Evolutionary conservation across 805 yeast genomes (phyloP).

Genomic region (Candida boidinii): DNA sequence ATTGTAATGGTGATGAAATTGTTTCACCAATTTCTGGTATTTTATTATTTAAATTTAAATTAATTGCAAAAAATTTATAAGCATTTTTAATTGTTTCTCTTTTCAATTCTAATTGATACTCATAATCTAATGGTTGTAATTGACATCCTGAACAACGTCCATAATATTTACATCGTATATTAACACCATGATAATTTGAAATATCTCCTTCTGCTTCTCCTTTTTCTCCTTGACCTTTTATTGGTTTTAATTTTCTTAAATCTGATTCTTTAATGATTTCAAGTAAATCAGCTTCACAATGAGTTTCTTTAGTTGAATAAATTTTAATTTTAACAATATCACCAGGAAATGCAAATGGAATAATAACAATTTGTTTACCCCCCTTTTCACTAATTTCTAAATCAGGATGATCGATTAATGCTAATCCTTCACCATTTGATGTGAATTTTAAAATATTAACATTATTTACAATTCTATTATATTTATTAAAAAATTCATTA

Average conservation of each 20-base stretch:
- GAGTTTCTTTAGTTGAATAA: conserved; percentile 68
- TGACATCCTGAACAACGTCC: conserved; percentile 95
- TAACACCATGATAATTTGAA: too few relatives aligned
- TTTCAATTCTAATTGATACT: conserved; percentile 65
- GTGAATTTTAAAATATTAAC: conserved; percentile 52
- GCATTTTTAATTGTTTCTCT: conserved; percentile 73
- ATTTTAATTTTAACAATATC: conserved; percentile 65
- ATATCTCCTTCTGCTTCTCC: too few relatives aligned
- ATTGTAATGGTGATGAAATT: conserved; percentile 61
- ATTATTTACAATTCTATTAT: conserved; percentile 50
- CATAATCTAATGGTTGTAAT: conserved; percentile 71
- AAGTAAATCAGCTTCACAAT: conserved; percentile 68
- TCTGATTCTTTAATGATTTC: conserved; percentile 28
- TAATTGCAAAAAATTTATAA: conserved; percentile 65
- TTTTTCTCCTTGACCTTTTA: too few relatives aligned
- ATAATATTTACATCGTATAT: conserved; percentile 86
- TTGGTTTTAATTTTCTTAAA: conserved; percentile 45
- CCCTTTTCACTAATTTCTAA: too few relatives aligned
- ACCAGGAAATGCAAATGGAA: conserved; percentile 88
- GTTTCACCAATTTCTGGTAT: conserved; percentile 52
- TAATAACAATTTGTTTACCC: conserved; percentile 54
- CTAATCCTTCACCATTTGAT: conserved; percentile 87
- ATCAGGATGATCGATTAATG: conserved; percentile 55
- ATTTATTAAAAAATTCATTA: conserved; percentile 32
- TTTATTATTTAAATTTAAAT: conserved; percentile 28